Evolutionary conservation across 768 basidiomycete genomes (phyloP).

Genomic region (Mycena vulgaris): DNA sequence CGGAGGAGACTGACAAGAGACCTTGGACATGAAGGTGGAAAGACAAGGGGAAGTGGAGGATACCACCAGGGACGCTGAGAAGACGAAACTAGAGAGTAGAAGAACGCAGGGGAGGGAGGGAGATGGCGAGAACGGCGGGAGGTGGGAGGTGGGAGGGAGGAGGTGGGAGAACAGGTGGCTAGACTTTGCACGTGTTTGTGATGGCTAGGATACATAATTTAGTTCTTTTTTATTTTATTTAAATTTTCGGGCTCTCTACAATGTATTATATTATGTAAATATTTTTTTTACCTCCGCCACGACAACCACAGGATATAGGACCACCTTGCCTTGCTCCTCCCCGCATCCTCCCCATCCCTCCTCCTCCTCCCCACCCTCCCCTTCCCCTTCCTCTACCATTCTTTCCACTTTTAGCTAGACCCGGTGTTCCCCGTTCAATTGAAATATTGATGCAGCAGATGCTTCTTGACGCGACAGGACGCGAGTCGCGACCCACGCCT

Average conservation of each 20-base stretch:
- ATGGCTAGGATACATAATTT: no score
- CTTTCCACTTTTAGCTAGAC: conserved; percentile 29
- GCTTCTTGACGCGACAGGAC: conserved; percentile 26
- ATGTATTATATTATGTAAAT: no score
- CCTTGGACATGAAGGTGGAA: conserved; percentile 34
- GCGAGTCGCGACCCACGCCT: conserved; percentile 2
- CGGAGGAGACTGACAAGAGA: conserved; percentile 48
- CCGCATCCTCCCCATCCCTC: neutral
- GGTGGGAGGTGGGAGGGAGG: conserved; percentile 10
- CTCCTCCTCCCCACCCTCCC: neutral
- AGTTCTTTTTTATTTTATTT: no score
- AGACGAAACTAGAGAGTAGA: conserved; percentile 12
- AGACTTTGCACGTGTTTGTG: no score
- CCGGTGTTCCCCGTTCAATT: conserved; percentile 11
- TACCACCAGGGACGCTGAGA: conserved; percentile 7
- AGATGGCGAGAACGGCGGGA: no score
- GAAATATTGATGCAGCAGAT: neutral
- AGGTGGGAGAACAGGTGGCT: neutral
- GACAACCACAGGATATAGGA: no score
- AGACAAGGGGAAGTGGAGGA: conserved; percentile 15
- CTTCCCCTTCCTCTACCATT: neutral
- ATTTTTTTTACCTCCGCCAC: no score
- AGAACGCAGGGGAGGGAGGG: conserved; percentile 35
- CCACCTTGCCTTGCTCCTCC: no score
- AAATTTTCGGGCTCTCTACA: no score